Base-by-base conservation (phyloP, 768 basidiomycete genomes). In the Clavaria fumosa region DNA sequence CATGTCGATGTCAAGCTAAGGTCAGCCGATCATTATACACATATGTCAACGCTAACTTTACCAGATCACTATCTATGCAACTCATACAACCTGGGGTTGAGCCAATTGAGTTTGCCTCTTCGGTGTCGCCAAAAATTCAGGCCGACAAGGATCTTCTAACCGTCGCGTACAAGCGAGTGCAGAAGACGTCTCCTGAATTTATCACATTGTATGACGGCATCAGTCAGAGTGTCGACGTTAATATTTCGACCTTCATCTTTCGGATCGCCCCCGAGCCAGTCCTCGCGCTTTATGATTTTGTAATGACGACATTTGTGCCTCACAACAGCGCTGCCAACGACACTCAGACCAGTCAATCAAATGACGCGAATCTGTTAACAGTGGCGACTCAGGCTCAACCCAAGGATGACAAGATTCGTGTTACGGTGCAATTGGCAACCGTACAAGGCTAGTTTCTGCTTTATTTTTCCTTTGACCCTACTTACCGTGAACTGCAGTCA, bases 301-400 rank as follows among this genome's bases (percentile, higher is more conserved):
- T 99, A 56, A 91, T 99, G 80, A 80, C 83, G 2, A 96, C 95
- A 0, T 99, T 99, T 56, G 83, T 88, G 7, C 73, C 80, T 6
- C n/a, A n/a, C 47, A 63, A 42, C 40, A 45, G n/a, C 21, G 23
- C 21, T 12, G 19, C n/a, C 20, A 31, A 26, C 43, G 46, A 26
- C 40, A 36, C 23, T 24, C 45, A 5, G 14, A 33, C n/a, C n/a
- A 14, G 19, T 18, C 37, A 36, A 28, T 34, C 38, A 7, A 39
- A 31, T 17, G 27, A 33, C 9, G 12, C 27, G 7, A 23, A 23
- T 22, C n/a, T n/a, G n/a, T n/a, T n/a, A n/a, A 35, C 31, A 31
- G 12, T 24, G 15, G 40, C 17, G 28, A 37, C 4, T 42, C 44
- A 30, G 34, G 26, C 38, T 28, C 45, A 22, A 23, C 15, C 10